phyloP scores from a whole-genome alignment of 2,329 filamentous ascomycete species.

The Sclerotinia sclerotiorum region DNA sequence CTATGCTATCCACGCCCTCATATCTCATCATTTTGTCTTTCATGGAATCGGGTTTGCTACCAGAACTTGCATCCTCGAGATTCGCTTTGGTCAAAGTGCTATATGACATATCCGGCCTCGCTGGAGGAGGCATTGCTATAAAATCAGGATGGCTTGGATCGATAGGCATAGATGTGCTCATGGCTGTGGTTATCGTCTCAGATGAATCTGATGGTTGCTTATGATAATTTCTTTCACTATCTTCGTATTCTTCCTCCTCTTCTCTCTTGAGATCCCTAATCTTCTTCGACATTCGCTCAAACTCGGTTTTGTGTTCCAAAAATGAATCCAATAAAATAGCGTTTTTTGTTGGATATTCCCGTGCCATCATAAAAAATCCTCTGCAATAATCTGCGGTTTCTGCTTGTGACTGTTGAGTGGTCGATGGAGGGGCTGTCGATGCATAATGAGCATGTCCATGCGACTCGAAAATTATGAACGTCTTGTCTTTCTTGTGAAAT shows the following conservation, averaged over 20 bases:
- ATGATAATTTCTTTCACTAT: constrained; percentile 57
- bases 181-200: constrained; percentile 41
- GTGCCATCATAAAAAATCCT: constrained; percentile 90
- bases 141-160: constrained; percentile 44
- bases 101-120: constrained; percentile 62
- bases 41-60: constrained; percentile 70
- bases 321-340: constrained; percentile 85
- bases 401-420: constrained; percentile 46
- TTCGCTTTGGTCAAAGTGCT: constrained; percentile 75
- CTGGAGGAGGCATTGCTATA: constrained; percentile 64
- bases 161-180: constrained; percentile 35
- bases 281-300: constrained; percentile 79
- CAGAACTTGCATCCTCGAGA: constrained; percentile 68
- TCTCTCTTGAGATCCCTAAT: constrained; percentile 84
- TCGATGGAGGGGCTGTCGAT: constrained; percentile 54
- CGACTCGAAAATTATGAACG: constrained; percentile 82
- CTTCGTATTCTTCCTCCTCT: constrained; percentile 76
- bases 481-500: constrained; percentile 71
- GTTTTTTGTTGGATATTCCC: constrained; percentile 87
- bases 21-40: constrained; percentile 83
- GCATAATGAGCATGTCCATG: constrained; percentile 89
- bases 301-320: constrained; percentile 94
- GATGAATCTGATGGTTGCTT: constrained; percentile 48
- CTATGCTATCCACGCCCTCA: constrained; percentile 81
- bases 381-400: constrained; percentile 72